phyloP scores from a whole-genome alignment of 805 yeast genomes.

The Saccharomycopsis capsularis region DNA sequence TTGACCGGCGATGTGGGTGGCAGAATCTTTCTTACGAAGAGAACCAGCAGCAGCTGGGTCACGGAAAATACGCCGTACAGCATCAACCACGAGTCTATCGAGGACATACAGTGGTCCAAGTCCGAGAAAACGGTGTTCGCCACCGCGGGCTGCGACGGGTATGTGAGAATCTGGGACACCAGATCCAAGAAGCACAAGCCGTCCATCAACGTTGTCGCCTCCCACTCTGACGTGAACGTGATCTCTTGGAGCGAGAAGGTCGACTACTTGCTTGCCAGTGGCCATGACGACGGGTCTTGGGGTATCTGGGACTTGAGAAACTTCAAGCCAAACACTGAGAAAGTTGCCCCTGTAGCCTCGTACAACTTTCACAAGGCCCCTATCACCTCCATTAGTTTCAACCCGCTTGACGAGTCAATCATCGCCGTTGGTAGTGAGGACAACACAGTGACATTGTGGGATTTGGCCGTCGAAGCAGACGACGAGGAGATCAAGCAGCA shows the following conservation, averaged over 20 bases:
- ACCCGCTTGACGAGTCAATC: conserved; percentile 92
- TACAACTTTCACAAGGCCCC: conserved; percentile 94
- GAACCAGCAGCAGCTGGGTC: conserved; percentile 73
- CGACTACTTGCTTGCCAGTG: conserved; percentile 82
- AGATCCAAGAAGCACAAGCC: conserved; percentile 89
- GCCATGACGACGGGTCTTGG: conserved; percentile 97
- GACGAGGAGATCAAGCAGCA: conserved; percentile 93
- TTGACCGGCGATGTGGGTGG: conserved; percentile 89
- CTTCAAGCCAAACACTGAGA: conserved; percentile 47
- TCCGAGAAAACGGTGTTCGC: conserved; percentile 92
- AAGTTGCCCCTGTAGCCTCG: conserved; percentile 74
- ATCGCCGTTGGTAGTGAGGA: conserved; percentile 95
- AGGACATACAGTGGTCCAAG: conserved; percentile 95
- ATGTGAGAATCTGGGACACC: conserved; percentile 92
- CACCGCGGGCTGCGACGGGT: conserved; percentile 89
- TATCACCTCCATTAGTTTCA: conserved; percentile 87
- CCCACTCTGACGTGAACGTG: conserved; percentile 82
- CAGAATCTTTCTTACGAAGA: conserved; percentile 66
- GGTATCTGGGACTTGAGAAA: conserved; percentile 96
- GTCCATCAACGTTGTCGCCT: conserved; percentile 76
- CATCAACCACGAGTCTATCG: conserved; percentile 66
- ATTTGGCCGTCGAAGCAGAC: conserved; percentile 96
- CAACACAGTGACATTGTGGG: conserved; percentile 96
- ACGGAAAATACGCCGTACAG: conserved; percentile 78
- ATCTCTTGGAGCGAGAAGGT: conserved; percentile 91